Evolutionary conservation across 495 filamentous ascomycete genomes (phyloP), one percentile per base, ranked within the genome.

Genomic region (Xylaria palmicola): DNA sequence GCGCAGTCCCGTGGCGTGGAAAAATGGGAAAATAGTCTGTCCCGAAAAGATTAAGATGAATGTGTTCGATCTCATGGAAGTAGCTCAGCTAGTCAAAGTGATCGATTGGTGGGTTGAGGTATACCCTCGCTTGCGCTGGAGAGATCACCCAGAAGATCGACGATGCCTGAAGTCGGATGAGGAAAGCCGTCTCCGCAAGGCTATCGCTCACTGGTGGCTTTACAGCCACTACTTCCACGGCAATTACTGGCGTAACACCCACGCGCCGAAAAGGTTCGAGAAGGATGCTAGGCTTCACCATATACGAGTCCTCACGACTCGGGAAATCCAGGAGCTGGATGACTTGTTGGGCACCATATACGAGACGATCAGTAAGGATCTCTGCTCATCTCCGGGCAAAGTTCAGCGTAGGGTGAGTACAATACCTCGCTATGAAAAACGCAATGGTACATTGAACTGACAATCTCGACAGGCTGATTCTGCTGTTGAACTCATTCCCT

Each of bases 101-200:
- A 58, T 71, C 56, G 65, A 71, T 54, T 81, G 79, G 66, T 73
- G 70, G 63, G 74, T 87, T 56, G 81, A 83, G 63, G 62, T 77
- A 37, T 93, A 89, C 69, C 89, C 89, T 4, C 76, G 84, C 52
- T 81, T 88, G 62, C 85, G 86, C 59, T 93, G 90, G 86, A 79
- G 79, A 30, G 63, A 78, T 8, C 74, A 84, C 45, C 88, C 78
- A 32, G 78, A 82, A 56, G 74, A 83, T 50, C 83, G 88, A n/a
- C 86, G 90, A 12, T 78, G 84, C 4, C 77, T 93, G 9, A 81
- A 69, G 0, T 49, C 62, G 1, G 59, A 77, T 12, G 90, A 92
- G 69, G 77, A 81, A 19, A 74, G 76, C 24, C 79, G 82, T 5
- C 60, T 92, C n/a, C 83, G 90, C 5, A 79, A 81, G 41, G 88